Conservation (phyloP, 768 basidiomycete species). For the Lactifluus rugatus region DNA sequence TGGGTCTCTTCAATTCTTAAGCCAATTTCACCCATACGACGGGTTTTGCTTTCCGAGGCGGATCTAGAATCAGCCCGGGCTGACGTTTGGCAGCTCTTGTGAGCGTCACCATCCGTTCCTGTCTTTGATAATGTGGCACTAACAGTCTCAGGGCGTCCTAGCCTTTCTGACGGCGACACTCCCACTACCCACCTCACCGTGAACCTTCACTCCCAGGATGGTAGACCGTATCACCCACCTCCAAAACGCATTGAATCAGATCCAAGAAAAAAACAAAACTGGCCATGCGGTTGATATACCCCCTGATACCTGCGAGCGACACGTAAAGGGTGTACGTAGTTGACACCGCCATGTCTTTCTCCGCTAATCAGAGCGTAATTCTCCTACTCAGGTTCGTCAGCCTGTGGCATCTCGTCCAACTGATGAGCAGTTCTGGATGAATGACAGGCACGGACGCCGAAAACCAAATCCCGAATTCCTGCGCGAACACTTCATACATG, state of each 20-base stretch:
- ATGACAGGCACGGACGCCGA: conserved; percentile 41
- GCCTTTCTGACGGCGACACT: background rate
- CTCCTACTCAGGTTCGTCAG: conserved; percentile 47
- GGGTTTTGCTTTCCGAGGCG: background rate
- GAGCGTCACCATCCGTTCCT: background rate
- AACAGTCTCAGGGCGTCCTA: background rate
- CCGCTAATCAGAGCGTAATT: background rate
- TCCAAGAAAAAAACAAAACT: conserved; percentile 27
- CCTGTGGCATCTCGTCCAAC: conserved; percentile 56
- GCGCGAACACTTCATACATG: conserved; percentile 79
- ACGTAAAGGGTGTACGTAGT: conserved; percentile 27
- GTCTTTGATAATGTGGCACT: background rate
- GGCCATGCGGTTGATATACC: conserved; percentile 22
- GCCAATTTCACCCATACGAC: background rate
- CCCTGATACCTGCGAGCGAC: conserved; percentile 26
- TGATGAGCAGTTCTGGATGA: conserved; percentile 62
- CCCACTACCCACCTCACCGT: background rate
- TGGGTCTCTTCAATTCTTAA: background rate
- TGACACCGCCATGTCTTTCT: background rate
- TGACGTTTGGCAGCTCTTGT: background rate
- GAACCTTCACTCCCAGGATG: conserved; percentile 4
- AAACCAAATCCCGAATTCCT: conserved; percentile 69
- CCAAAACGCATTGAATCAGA: conserved; percentile 22
- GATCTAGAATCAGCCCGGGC: background rate
- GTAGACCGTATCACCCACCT: conserved; percentile 15